Evolutionary conservation across 495 filamentous ascomycete species (phyloP), one percentile per base, ranked within the genome.

Genomic region (Pseudomonodictys pantanalensis): DNA sequence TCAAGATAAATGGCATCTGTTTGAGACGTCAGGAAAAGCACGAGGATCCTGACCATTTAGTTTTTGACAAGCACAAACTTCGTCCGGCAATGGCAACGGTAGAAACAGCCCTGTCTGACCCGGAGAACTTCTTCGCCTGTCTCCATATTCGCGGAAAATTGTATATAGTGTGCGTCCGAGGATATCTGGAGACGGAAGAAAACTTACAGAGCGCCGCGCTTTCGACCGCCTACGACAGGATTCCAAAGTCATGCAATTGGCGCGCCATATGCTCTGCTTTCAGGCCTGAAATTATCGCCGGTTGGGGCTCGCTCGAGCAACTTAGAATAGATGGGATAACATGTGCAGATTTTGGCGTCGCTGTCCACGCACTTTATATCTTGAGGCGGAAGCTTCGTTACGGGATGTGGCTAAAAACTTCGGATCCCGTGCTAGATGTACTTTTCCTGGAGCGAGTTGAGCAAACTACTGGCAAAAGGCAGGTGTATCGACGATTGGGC

Each of bases 161-260:
- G 15, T 29, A 52, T 29, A 52, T 29, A 22, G 48, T 52, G 12
- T 29, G 35, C 30, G 22, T 52, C 5, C 48, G 48, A 33, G 48
- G 48, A 20, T 52, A 52, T 35, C 30, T 52, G 20, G 8, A n/a
- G 4, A 52, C 48, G n/a, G 48, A 52, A 29, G 48, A 52, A 33
- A 52, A 52, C 26, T 29, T 52, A 8, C 23, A 52, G 10, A 52
- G 12, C 10, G 48, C 48, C 6, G 48, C 48, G 3, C n/a, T 52
- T 20, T 52, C 48, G 26, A 52, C 48, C 12, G 48, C 48, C 3
- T 52, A 52, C 26, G 22, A 38, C 20, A 10, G 12, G 11, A 22
- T 24, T 25, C 48, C 48, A 17, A 33, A 32, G 18, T 11, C 20
- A 29, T 32, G 26, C 20, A 7, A 15, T n/a, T 52, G 29, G 29